These are phyloP conservation scores for Monosporascus sp. DNA, from an alignment of 2,329 filamentous ascomycete species.

Conservation along the genomic window DNA sequence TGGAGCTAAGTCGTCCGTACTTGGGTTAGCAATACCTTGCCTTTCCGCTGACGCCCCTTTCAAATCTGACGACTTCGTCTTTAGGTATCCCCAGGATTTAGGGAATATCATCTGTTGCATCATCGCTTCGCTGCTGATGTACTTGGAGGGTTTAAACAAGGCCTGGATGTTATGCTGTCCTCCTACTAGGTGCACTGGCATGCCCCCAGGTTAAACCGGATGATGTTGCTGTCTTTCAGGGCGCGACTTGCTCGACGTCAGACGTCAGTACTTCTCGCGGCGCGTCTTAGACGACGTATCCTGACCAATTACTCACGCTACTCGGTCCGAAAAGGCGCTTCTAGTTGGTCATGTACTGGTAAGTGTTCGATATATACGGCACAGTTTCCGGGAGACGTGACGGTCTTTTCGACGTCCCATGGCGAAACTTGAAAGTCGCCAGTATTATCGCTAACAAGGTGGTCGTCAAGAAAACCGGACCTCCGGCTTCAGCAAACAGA, in stretches of 20 bases:
- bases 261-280: too few species aligned
- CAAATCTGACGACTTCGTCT: conserved; percentile 11
- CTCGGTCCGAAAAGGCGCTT: conserved; percentile 2
- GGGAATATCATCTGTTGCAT: conserved; percentile 6
- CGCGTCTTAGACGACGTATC: too few species aligned
- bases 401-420: background rate
- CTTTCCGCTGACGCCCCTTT: conserved; percentile 11
- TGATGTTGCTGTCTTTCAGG: background rate
- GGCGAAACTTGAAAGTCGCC: too few species aligned
- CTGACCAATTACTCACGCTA: conserved; percentile 1
- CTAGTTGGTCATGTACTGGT: conserved; percentile 7
- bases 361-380: conserved; percentile 9
- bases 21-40: conserved; percentile 8
- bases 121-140: conserved; percentile 2
- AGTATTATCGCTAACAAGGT: too few species aligned
- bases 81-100: conserved; percentile 9
- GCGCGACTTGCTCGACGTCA: background rate
- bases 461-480: too few species aligned
- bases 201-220: conserved; percentile 8
- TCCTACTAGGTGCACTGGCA: conserved; percentile 7
- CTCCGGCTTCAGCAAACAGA: too few species aligned
- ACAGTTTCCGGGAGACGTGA: conserved; percentile 4
- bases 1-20: conserved; percentile 7
- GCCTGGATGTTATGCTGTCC: conserved; percentile 12
- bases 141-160: conserved; percentile 5